Conservation (phyloP, 2,329 filamentous ascomycete species). For the Colletotrichum godetiae region DNA sequence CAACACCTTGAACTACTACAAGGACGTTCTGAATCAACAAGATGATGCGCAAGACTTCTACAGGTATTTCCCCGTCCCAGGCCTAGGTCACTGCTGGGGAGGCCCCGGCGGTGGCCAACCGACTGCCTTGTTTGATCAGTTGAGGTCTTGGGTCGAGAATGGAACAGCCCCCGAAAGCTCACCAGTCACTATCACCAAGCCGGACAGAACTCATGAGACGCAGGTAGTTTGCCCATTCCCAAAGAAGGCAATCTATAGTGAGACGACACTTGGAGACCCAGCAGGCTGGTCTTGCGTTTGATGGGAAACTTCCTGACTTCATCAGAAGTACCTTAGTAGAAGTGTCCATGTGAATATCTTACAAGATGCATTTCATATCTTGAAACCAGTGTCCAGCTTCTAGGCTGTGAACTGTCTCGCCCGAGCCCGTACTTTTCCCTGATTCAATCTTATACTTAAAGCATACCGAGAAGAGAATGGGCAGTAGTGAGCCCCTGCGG, state of each 20-base stretch:
- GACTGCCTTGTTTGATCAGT: slow-evolving; percentile 39
- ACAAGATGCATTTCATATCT: too few relatives aligned
- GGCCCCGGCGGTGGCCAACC: slow-evolving; percentile 42
- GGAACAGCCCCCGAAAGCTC: slow-evolving; percentile 40
- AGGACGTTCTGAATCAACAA: slow-evolving; percentile 36
- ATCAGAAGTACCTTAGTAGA: too few relatives aligned
- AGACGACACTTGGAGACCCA: too few relatives aligned
- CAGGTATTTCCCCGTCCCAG: slow-evolving; percentile 45
- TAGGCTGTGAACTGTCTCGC: too few relatives aligned
- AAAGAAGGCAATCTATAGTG: background rate
- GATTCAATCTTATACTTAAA: too few relatives aligned
- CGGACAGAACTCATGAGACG: background rate
- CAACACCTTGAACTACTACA: slow-evolving; percentile 38
- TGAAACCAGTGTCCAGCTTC: too few relatives aligned
- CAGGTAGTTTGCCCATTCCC: slow-evolving; percentile 6
- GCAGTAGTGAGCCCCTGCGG: too few relatives aligned
- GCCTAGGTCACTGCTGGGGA: slow-evolving; percentile 45
- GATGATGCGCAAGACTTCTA: slow-evolving; percentile 44
- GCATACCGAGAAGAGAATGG: too few relatives aligned
- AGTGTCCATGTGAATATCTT: too few relatives aligned
- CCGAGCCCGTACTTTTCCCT: too few relatives aligned
- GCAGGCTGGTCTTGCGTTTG: background rate
- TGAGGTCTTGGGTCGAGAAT: slow-evolving; percentile 46
- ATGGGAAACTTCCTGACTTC: background rate
- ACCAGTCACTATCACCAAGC: slow-evolving; percentile 2